Evolutionary conservation across 305 asterid genomes (phyloP).

Genomic region (Plantago lanceolata): DNA sequence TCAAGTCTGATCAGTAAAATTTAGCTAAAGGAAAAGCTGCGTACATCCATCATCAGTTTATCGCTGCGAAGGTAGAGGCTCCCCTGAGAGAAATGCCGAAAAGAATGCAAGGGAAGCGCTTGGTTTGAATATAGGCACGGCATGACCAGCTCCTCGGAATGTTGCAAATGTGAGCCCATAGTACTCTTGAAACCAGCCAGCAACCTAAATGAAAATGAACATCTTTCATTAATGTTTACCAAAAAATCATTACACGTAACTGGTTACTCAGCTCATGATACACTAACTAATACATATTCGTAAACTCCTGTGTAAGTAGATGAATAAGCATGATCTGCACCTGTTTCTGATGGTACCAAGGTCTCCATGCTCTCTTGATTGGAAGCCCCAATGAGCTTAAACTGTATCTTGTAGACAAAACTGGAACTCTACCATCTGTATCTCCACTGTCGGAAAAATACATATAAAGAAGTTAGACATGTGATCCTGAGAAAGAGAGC

Average conservation of each 20-base stretch:
- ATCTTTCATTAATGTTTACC: slow-evolving; percentile 27
- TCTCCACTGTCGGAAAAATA: slow-evolving; percentile 58
- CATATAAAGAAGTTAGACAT: not conserved
- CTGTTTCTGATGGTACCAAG: slow-evolving; percentile 92
- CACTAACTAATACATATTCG: too few species aligned
- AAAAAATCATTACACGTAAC: slow-evolving; percentile 37
- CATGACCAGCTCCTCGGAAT: slow-evolving; percentile 95
- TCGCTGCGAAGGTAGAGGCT: slow-evolving; percentile 55
- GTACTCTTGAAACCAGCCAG: slow-evolving; percentile 90
- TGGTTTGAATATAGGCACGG: slow-evolving; percentile 84
- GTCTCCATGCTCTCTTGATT: slow-evolving; percentile 76
- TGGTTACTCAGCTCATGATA: too few species aligned
- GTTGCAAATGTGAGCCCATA: slow-evolving; percentile 84
- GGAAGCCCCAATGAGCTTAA: slow-evolving; percentile 61
- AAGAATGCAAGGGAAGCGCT: slow-evolving; percentile 76
- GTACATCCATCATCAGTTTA: slow-evolving; percentile 9
- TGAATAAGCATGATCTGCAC: slow-evolving; percentile 24
- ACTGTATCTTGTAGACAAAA: slow-evolving; percentile 87
- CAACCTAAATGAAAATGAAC: slow-evolving; percentile 43
- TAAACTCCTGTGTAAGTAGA: too few species aligned
- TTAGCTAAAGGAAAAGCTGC: not conserved
- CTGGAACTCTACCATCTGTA: slow-evolving; percentile 88
- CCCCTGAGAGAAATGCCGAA: slow-evolving; percentile 65
- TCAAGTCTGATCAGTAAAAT: not conserved
- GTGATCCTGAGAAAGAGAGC: too few species aligned